Percentiles rank a stretch among this genome's conserved stretches.
These are phyloP conservation scores for Chondrostereum purpureum DNA, from an alignment of 1,284 basidiomycete species.

Conservation along the genomic window DNA sequence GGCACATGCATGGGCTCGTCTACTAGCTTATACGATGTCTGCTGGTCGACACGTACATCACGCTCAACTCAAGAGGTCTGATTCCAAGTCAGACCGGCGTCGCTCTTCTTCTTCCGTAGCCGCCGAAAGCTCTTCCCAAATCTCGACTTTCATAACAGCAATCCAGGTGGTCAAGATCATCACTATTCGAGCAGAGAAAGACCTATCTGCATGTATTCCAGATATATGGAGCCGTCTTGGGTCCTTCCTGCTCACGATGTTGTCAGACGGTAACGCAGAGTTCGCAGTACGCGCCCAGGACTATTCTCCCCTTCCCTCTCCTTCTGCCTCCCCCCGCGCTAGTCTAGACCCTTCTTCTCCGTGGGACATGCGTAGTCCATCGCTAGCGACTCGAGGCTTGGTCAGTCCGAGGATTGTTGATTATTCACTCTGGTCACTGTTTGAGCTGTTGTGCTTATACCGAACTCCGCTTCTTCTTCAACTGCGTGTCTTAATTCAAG, in stretches of 20 bases:
- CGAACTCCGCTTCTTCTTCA: slow-evolving; percentile 61
- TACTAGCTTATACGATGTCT: slow-evolving; percentile 54
- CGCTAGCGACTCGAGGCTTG: slow-evolving; percentile 18
- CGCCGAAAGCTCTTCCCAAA: slow-evolving; percentile 25
- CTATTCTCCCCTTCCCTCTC: slow-evolving; percentile 38
- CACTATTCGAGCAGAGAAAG: slow-evolving; percentile 53
- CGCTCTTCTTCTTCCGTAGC: slow-evolving; percentile 14
- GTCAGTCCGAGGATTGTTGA: slow-evolving; percentile 55
- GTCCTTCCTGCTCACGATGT: slow-evolving; percentile 37
- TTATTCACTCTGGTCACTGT: slow-evolving; percentile 68
- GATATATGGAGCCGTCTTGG: slow-evolving; percentile 60
- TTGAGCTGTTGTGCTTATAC: slow-evolving; percentile 61
- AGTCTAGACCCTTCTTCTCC: no score
- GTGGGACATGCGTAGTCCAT: slow-evolving; percentile 21
- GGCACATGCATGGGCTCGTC: slow-evolving; percentile 54
- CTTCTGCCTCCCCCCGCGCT: slow-evolving; percentile 33
- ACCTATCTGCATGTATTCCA: slow-evolving; percentile 46
- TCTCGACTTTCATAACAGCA: slow-evolving; percentile 46
- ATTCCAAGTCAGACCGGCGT: slow-evolving; percentile 8
- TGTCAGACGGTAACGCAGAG: slow-evolving; percentile 52
- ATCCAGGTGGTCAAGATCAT: slow-evolving; percentile 70
- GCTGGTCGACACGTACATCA: slow-evolving; percentile 31
- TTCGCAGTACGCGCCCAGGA: slow-evolving; percentile 41
- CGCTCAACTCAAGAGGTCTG: neutral
- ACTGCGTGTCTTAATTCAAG: slow-evolving; percentile 56